These are phyloP conservation scores for Aspergillus sp. DNA, from an alignment of 2,329 filamentous ascomycete genomes.

Conservation along the genomic window DNA sequence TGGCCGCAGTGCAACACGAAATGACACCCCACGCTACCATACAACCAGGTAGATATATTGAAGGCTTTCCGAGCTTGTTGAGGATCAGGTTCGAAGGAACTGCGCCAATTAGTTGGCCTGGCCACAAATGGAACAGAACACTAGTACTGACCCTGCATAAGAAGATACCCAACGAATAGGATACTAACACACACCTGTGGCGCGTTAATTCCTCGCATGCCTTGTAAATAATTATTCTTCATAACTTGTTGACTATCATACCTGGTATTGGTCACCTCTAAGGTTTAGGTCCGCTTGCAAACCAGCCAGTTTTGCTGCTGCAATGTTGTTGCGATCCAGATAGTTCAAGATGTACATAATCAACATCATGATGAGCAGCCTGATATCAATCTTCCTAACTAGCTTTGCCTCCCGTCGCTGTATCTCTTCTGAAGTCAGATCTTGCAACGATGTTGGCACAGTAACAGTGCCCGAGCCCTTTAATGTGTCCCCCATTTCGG, in stretches of 20 bases:
- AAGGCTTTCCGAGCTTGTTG: conserved; percentile 48
- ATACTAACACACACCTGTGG: conserved; percentile 49
- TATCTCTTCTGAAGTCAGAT: background rate
- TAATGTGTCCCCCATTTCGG: background rate
- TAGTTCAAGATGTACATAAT: conserved; percentile 39
- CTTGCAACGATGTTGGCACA: background rate
- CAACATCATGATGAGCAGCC: conserved; percentile 17
- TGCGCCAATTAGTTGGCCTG: background rate
- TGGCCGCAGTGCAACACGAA: conserved; percentile 57
- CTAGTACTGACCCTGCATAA: conserved; percentile 36
- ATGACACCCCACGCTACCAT: conserved; percentile 63
- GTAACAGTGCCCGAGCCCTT: background rate
- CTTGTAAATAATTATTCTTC: background rate
- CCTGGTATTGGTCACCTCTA: conserved; percentile 12
- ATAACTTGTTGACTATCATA: background rate
- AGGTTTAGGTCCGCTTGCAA: conserved; percentile 42
- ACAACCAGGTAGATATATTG: conserved; percentile 47
- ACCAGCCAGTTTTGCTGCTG: conserved; percentile 43
- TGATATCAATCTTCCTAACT: background rate
- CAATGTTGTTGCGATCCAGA: conserved; percentile 46
- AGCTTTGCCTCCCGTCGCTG: background rate
- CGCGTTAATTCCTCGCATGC: conserved; percentile 19
- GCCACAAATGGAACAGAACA: background rate
- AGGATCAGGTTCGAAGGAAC: conserved; percentile 52
- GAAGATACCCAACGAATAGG: conserved; percentile 50